Base-by-base conservation (phyloP, 805 yeast genomes). In the Wickerhamiella qilinensis region DNA sequence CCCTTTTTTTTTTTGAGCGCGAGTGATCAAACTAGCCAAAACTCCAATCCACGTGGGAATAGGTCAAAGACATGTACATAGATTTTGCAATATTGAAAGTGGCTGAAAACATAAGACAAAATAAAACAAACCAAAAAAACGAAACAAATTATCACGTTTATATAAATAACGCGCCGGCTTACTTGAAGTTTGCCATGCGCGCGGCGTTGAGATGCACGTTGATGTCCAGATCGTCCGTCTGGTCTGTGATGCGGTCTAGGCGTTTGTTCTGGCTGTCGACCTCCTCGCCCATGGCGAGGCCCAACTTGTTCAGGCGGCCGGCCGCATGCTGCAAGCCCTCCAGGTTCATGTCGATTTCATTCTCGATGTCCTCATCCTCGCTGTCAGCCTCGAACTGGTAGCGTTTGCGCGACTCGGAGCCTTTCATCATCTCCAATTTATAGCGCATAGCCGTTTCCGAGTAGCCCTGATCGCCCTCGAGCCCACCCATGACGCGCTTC, bases 331-430 rank as follows among this genome's bases (percentile, higher is more conserved):
- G 69, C 36, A 91, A 79, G 55, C 78, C 83, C 50, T 81, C 86
- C 57, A 88, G 63, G 52, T 91, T 91, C 45, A 70, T 62, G 38
- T 85, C 86, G 48, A 85, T 73, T 57, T 86, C 94, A 45, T 77
- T 71, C 54, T 88, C 97, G 72, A 84, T 72, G 48, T 77, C 91
- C 50, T 85, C 94, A 57, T 91, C 97, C 55, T 88, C 96, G 36
- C 75, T 75, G 58, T 88, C 96, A 36, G 79, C 80, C 53, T 84
- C 95, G 38, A 48, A 48, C 39, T 48, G 51, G 42, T 52, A 56
- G 50, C 54, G 53, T 34, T 47, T 50, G 21, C 60, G 58, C 33
- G 46, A 50, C 30, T 51, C 56, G 33, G 51, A 45, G 33, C 54
- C 63, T 35, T 73, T 66, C 44, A 67, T 58, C 45, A 63, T 57